Conservation (phyloP, 75 land plant genomes). For the Pinus tabuliformis region DNA sequence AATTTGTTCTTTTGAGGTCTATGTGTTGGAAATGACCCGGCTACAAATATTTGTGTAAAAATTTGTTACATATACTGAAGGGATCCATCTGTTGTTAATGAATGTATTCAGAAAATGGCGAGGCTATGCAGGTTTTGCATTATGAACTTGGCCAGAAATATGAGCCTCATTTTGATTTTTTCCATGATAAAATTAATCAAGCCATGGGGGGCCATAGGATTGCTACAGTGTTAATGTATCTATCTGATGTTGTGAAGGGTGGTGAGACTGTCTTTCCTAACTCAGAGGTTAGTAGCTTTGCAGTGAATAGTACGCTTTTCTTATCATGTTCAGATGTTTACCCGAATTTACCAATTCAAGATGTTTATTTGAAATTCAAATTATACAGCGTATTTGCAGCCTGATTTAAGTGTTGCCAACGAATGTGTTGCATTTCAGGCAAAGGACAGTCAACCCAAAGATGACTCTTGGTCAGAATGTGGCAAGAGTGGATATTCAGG, state of each 20-base stretch:
- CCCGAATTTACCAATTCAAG: background rate
- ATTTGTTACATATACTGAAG: constrained; percentile 5
- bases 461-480: constrained; percentile 77
- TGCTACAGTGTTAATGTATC: constrained; percentile 90
- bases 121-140: constrained; percentile 71
- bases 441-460: constrained; percentile 43
- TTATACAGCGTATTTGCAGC: background rate
- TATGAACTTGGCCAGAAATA: constrained; percentile 85
- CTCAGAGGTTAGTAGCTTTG: constrained; percentile 38
- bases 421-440: background rate
- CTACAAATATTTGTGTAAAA: background rate
- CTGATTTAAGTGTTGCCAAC: background rate
- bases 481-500: constrained; percentile 69
- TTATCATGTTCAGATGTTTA: background rate
- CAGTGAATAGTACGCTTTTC: background rate
- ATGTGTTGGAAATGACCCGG: background rate
- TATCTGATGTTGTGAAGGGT: constrained; percentile 68
- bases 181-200: constrained; percentile 70
- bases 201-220: constrained; percentile 76
- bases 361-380: background rate
- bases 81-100: background rate
- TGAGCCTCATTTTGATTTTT: constrained; percentile 83
- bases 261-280: constrained; percentile 86
- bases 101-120: constrained; percentile 69
- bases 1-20: background rate